Evolutionary conservation across 225 moss, liverwort and hornwort genomes (phyloP).

Genomic region (Antitrichia curtipendula): DNA sequence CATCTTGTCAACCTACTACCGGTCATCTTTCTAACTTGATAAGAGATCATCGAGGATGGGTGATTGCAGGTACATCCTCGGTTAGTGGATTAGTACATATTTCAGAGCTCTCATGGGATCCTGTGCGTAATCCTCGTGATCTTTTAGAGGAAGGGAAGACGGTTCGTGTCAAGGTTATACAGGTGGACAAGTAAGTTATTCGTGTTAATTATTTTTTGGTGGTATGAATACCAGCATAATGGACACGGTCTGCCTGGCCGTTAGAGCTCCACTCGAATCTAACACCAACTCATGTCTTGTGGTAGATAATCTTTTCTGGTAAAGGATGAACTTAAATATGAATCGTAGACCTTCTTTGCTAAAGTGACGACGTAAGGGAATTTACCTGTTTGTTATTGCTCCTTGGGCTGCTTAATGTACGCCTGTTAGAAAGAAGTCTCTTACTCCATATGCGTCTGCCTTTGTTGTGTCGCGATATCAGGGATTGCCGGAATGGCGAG

Average conservation of each 20-base stretch:
- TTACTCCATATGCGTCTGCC: neutral
- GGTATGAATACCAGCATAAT: neutral
- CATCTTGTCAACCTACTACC: neutral
- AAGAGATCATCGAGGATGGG: neutral
- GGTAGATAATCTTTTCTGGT: neutral
- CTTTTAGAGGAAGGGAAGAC: constrained; percentile 73
- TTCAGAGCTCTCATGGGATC: constrained; percentile 98
- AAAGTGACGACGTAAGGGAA: neutral
- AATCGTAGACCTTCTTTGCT: neutral
- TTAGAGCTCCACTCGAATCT: neutral
- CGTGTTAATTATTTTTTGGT: neutral
- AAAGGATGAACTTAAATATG: neutral
- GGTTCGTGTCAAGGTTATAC: constrained; percentile 85
- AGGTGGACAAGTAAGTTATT: constrained; percentile 69
- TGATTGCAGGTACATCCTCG: constrained; percentile 60
- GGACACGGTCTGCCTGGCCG: neutral
- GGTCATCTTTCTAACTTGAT: neutral
- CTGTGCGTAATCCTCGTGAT: constrained; percentile 82
- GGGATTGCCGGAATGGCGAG: neutral
- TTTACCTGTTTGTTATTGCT: neutral
- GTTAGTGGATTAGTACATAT: constrained; percentile 95
- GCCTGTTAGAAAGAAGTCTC: neutral
- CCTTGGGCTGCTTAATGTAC: neutral
- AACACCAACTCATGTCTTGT: neutral
- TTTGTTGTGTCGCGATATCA: neutral